Base-by-base conservation (phyloP, 345 rosid species). In the Cardamine chenopodiifolia region DNA sequence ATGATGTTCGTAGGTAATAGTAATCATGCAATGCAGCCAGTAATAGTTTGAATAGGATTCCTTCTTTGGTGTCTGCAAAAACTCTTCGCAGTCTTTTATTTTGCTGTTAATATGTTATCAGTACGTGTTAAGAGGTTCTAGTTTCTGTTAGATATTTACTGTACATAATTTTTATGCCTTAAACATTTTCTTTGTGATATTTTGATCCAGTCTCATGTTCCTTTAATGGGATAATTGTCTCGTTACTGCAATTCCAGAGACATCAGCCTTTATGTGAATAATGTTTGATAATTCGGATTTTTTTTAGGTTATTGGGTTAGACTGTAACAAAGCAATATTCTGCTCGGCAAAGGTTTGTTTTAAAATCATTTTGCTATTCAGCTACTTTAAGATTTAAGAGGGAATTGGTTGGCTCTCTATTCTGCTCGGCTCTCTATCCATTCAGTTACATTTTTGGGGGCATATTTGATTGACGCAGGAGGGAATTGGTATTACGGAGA, bases 271-370 rank as follows among this genome's bases (percentile, higher is more conserved):
- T 67, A 49, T 39, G 18, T 59, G 47, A 49, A 50, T 15, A 42
- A 8, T 62, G 40, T 53, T 76, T 76, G 40, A 34, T 17, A 62
- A 69, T 58, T 49, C 6, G 28, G 25, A 34, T 25, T 39, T 23
- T 48, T 47, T 65, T 82, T 78, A 92, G 98, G 90, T 94, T 82
- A 76, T 94, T 59, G 98, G 98, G 69, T 85, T 95, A 78, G 99
- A 95, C 75, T 95, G 99, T 80, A 92, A 90, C 81, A 80, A 85
- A 70, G 97, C 97, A 71, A 90, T 95, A 79, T 80, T 81, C 72
- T 95, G 99, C 87, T 95, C 99, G 9, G 99, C 99, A 74, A 95
- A 95, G 99, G 99, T 94, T 79, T 68, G 69, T 67, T 53, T 25
- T 15, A 45, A 44, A 57, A 53, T 37, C 58, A 20, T 60, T 68